phyloP scores from a whole-genome alignment of 2,329 filamentous ascomycete species.

The Huntiella decipiens region DNA sequence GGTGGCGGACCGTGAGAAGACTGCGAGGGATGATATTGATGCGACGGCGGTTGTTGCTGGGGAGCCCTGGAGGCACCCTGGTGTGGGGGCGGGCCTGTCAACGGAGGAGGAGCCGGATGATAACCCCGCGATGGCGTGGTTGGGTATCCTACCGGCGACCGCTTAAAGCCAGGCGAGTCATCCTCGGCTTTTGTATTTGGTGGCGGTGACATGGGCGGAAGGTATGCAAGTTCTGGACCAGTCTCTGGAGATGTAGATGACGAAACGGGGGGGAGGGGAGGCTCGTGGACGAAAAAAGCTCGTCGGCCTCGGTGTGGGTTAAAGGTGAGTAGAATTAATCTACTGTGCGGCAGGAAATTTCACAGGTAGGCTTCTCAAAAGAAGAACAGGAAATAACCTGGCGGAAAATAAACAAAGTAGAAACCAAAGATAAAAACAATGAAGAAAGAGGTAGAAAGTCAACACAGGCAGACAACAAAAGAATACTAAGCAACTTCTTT shows the following conservation, averaged over 20 bases:
- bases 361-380: neutral
- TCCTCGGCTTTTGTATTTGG: no score
- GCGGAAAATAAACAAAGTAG: neutral
- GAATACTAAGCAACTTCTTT: no score
- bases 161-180: neutral
- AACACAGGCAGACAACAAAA: neutral
- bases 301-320: neutral
- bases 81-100: neutral
- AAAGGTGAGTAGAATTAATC: no score
- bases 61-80: no score
- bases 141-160: no score
- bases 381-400: neutral
- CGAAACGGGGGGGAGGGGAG: neutral
- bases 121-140: no score
- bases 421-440: neutral
- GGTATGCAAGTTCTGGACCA: neutral
- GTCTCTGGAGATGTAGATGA: no score
- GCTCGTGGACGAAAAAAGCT: neutral
- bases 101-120: neutral
- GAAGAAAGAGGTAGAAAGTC: neutral
- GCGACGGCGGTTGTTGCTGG: neutral
- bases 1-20: conserved; percentile 18
- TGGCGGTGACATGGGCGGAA: neutral
- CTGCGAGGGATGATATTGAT: neutral
- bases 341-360: neutral